Evolutionary conservation across 306 rosid species (phyloP), one percentile per base, ranked within the genome.

Genomic region (Prunus mongolica): DNA sequence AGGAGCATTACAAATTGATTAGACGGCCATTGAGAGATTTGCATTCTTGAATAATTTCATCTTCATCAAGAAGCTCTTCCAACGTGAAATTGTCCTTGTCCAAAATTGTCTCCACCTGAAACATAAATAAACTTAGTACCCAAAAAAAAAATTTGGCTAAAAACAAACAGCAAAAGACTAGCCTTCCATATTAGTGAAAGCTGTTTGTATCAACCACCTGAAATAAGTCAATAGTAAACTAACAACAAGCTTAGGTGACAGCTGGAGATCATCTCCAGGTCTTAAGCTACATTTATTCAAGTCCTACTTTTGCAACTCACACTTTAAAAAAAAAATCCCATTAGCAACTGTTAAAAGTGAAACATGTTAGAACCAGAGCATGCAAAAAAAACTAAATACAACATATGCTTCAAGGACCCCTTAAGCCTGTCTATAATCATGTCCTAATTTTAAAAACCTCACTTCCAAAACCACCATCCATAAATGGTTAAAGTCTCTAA

Each of bases 21-120:
- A 96, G 99, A 83, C 99, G 98, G 18, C 97, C 77, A 68, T 96
- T 96, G 68, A 89, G 96, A 74, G 97, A 92, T 89, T 96, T 96
- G 96, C 99, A 96, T 79, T 96, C 99, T 82, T 96, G 99, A 80
- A 96, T 96, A 62, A 91, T 92, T 84, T 96, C 99, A 79, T 96
- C 99, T 83, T 96, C 99, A 44, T 96, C 99, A 72, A 96, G 95
- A 77, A 96, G 90, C 69, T 96, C 99, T 73, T 96, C 99, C 87
- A 96, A 82, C 13, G 97, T 86, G 78, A 84, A 96, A 82, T 86
- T 88, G 3, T 93, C 99, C 89, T 79, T 93, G 75, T 96, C 99
- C 93, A 96, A 87, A 79, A 96, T 88, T 38, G 98, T 91, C 94
- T 96, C 99, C 89, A 96, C 96, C 99, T 96, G 88, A 78, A 88